Evolutionary conservation across 495 filamentous ascomycete genomes (phyloP).

Genomic region (Tuber brumale): DNA sequence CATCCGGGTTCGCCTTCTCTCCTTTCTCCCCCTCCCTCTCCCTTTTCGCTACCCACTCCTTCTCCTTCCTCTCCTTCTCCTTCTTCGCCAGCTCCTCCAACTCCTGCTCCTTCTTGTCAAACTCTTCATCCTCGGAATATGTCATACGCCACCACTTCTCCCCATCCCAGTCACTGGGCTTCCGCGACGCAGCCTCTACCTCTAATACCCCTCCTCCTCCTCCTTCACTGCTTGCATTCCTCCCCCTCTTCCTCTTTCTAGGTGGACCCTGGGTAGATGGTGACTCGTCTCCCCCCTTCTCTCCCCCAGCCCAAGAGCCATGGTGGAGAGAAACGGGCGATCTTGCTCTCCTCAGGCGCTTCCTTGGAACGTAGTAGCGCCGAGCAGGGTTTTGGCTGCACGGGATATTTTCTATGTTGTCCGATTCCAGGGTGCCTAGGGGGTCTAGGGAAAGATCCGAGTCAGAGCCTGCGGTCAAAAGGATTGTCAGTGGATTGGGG

Average conservation of each 20-base stretch:
- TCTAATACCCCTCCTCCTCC: not conserved
- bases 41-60: not conserved
- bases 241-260: not conserved
- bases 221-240: not conserved
- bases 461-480: not conserved
- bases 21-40: conserved; percentile 18
- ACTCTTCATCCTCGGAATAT: conserved; percentile 17
- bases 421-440: not conserved
- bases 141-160: conserved; percentile 5
- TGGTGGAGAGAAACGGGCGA: not conserved
- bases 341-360: not conserved
- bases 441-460: not conserved
- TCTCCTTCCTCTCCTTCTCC: not conserved
- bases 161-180: not conserved
- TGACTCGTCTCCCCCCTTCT: not conserved
- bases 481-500: not conserved
- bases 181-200: not conserved
- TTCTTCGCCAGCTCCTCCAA: not conserved
- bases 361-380: not conserved
- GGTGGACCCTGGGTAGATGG: not conserved
- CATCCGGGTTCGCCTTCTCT: conserved; percentile 4
- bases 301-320: not conserved
- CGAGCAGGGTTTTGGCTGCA: not conserved
- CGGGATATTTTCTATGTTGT: not conserved
- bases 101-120: conserved; percentile 5